Base-by-base conservation (phyloP, 1,284 basidiomycete species). In the Meira miltonrushii region DNA sequence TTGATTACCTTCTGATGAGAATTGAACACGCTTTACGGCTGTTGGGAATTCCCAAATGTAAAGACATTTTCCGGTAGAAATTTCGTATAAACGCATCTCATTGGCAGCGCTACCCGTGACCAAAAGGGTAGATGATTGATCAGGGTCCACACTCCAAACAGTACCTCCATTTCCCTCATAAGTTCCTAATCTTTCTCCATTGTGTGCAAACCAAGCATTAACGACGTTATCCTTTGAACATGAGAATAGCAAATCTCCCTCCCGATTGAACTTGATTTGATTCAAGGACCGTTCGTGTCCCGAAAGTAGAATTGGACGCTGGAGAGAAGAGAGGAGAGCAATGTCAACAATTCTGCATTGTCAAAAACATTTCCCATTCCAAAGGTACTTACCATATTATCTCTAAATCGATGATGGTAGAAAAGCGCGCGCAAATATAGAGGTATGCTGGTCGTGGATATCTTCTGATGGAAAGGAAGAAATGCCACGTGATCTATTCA, bases 131-230 rank as follows among this genome's bases (percentile, higher is more conserved):
- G 92, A 89, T 80, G 90, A 84, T 43, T 91, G 86, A 82, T 99
- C 94, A 60, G 92, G 86, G 79, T 95, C 93, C 68, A 95, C 85
- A 60, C 90, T 92, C 94, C 95, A 97, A 39, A 99, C 90, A 1
- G 90, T 85, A 68, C 94, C 94, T 77, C 97, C 97, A 81, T 97
- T 88, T 47, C 92, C 95, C 58, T 92, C 87, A 79, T 96, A 97
- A 58, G 95, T 98, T 51, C 94, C 95, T 72, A 98, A 81, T 61
- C 95, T 84, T 82, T 98, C 94, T 67, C 95, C 95, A 77, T 99
- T 99, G 76, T 95, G 91, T n/a, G 93, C 89, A 81, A 87, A 97
- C 92, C 93, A 96, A 53, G 90, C 92, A 77, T 96, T 97, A 80
- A 97, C 90, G 72, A 90, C 80, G 73, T 88, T 85, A 79, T 99